Evolutionary conservation across 164 flowering plant species (phyloP), one percentile per base, ranked within the genome.

Genomic region (Umbellularia californica): DNA sequence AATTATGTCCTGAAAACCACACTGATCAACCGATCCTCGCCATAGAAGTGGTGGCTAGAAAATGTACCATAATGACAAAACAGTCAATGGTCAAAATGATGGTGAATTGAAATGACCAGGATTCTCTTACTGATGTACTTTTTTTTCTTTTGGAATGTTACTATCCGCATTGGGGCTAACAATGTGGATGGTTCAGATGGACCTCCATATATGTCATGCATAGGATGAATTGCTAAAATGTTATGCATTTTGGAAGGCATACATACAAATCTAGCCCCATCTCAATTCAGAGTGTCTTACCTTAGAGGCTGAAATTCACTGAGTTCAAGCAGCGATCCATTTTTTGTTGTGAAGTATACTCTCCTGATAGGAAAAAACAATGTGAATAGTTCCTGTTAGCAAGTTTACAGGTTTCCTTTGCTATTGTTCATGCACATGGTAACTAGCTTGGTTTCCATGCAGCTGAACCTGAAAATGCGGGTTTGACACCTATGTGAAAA

Each of bases 241-340:
- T 55, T 17, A 11, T 55, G 60, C 60, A 13, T 15, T 55, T 15
- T 55, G n/a, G n/a, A 15, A 55, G n/a, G 2, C n/a, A 55, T 20
- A 55, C 58, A 20, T 64, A 27, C 5, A 72, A 24, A 28, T 33
- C 68, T 17, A 41, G 47, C 10, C 47, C 35, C 28, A 23, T 14
- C 15, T 15, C 23, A 58, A 12, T 22, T 14, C 50, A 5, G 27
- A 2, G 65, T 12, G 66, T 55, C 78, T 76, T 80, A 91, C 98
- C 94, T 85, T 68, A 76, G 83, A 76, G 92, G 85, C 19, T 85
- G 86, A 64, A 83, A 65, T 65, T 82, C 86, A 70, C 24, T 65
- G 51, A 93, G 89, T 79, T 93, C 98, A 74, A 93, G 58, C 73
- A 93, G 70, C 17, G 83, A 81, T 24, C 95, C 92, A 25, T 77